Percentiles rank a stretch among this genome's conserved stretches.
phyloP scores from a whole-genome alignment of 2,329 filamentous ascomycete genomes.

The Uncinocarpus reesii region DNA sequence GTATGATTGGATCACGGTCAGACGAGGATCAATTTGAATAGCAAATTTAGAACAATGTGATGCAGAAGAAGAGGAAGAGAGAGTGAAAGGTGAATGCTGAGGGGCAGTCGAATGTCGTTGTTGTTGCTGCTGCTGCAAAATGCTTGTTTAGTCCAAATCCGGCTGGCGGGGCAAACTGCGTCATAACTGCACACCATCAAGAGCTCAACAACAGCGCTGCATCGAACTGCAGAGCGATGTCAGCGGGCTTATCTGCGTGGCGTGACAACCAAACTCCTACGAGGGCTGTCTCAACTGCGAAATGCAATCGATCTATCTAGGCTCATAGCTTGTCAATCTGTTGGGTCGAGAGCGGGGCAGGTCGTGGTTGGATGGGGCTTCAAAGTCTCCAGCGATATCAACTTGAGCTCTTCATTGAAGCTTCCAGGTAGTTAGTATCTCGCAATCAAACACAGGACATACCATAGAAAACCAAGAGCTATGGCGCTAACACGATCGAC shows the following conservation, averaged over 20 bases:
- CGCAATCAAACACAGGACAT: too few relatives aligned
- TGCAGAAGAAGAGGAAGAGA: not conserved
- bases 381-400: too few relatives aligned
- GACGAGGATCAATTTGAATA: not conserved
- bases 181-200: conserved; percentile 3
- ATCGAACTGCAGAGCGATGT: not conserved
- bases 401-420: too few relatives aligned
- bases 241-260: not conserved
- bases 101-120: not conserved
- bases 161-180: conserved; percentile 11
- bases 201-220: not conserved
- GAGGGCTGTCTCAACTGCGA: not conserved
- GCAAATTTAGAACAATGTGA: not conserved
- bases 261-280: not conserved
- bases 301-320: not conserved
- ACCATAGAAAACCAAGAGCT: not conserved
- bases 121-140: not conserved
- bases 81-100: not conserved
- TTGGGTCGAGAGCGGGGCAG: not conserved
- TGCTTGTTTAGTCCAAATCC: not conserved
- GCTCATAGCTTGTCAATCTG: not conserved
- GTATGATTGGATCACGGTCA: not conserved
- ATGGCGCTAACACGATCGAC: conserved; percentile 43
- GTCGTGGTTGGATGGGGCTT: not conserved
- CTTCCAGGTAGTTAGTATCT: too few relatives aligned